Percentiles rank a stretch among this genome's conserved stretches.
Evolutionary conservation across 768 basidiomycete species (phyloP).

Genomic region (Boletus sp.): DNA sequence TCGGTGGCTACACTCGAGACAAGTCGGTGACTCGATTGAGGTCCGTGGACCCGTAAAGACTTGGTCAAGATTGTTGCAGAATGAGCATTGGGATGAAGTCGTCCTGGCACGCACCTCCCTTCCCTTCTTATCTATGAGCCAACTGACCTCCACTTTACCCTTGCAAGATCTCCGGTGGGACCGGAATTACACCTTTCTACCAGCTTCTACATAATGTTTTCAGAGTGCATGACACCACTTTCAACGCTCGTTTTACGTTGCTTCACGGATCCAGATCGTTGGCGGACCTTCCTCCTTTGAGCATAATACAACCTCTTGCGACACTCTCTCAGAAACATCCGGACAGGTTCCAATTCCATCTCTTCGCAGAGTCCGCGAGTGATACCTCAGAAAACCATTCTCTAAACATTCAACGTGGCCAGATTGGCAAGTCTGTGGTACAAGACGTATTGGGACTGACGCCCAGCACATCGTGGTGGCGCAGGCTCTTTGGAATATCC

Average conservation of each 20-base stretch:
- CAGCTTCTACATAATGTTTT: conserved; percentile 66
- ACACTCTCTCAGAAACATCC: conserved; percentile 49
- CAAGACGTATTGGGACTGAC: conserved; percentile 38
- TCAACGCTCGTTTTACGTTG: conserved; percentile 60
- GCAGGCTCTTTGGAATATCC: conserved; percentile 17
- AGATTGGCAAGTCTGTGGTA: conserved; percentile 52
- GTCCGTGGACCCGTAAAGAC: conserved; percentile 73
- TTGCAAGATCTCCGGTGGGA: conserved; percentile 80
- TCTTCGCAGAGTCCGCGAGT: conserved; percentile 58
- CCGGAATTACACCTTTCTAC: conserved; percentile 82
- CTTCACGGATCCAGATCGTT: conserved; percentile 65
- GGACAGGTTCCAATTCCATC: conserved; percentile 49
- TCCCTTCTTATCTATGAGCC: not conserved
- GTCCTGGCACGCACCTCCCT: conserved; percentile 53
- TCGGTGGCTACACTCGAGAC: conserved; percentile 75
- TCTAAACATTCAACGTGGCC: conserved; percentile 42
- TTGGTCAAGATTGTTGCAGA: conserved; percentile 46
- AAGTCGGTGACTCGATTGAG: conserved; percentile 64
- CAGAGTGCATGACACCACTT: conserved; percentile 18
- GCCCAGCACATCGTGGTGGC: conserved; percentile 31
- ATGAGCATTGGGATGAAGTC: conserved; percentile 72
- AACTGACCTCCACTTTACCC: not conserved
- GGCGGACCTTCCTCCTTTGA: conserved; percentile 66
- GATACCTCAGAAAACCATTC: conserved; percentile 17
- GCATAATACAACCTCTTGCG: conserved; percentile 52